Evolutionary conservation across 352 stramenopile species (phyloP).

Genomic region (Phytopythium sindhum): DNA sequence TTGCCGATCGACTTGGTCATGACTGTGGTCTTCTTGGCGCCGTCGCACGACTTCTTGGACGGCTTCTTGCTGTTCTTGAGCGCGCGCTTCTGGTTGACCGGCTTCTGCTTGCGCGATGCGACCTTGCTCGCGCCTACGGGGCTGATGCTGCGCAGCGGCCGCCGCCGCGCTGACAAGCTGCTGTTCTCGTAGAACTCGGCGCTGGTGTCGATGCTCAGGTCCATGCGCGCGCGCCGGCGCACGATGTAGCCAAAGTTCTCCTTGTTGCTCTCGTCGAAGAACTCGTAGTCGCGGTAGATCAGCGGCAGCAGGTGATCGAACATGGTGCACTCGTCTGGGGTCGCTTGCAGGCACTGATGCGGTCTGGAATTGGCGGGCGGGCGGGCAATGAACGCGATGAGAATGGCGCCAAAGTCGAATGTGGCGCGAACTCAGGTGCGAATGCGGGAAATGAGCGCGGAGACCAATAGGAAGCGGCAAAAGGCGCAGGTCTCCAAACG

Average conservation of each 20-base stretch:
- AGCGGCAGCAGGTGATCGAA: slow-evolving; percentile 40
- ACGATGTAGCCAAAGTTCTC: slow-evolving; percentile 67
- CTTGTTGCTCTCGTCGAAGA: slow-evolving; percentile 54
- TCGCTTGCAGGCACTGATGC: background rate
- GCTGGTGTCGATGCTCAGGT: background rate
- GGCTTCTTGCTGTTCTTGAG: slow-evolving; percentile 22
- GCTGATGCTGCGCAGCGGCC: slow-evolving; percentile 17
- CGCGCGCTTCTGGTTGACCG: slow-evolving; percentile 4
- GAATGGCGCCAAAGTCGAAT: slow-evolving; percentile 8
- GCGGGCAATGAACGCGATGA: background rate
- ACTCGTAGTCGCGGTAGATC: slow-evolving; percentile 37
- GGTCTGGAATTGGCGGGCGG: background rate
- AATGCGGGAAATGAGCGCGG: background rate
- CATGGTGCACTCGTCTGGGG: slow-evolving; percentile 12
- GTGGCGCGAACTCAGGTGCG: slow-evolving; percentile 6
- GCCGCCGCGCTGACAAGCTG: slow-evolving; percentile 13
- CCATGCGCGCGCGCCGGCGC: slow-evolving; percentile 17
- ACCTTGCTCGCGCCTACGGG: slow-evolving; percentile 6
- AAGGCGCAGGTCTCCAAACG: too few species aligned
- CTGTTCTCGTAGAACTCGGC: background rate
- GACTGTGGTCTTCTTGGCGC: slow-evolving; percentile 12
- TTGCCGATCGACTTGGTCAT: slow-evolving; percentile 21
- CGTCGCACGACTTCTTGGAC: slow-evolving; percentile 14
- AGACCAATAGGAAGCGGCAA: background rate
- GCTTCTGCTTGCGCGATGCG: slow-evolving; percentile 24